These are phyloP conservation scores for Paspalum notatum DNA, from an alignment of 176 grass and related monocot species.

Conservation along the genomic window DNA sequence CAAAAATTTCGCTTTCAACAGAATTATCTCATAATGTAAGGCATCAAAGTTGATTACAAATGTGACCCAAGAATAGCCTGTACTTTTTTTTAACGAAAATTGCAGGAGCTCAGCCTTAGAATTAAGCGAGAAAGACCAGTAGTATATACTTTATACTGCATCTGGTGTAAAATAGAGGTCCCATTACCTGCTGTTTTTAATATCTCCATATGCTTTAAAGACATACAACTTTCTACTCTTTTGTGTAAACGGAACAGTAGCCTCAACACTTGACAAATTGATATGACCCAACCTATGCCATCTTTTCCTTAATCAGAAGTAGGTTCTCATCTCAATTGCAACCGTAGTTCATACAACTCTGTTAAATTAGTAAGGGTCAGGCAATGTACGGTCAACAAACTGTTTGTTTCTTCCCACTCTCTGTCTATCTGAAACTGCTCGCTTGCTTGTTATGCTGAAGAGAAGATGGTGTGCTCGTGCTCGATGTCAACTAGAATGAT, in stretches of 20 bases:
- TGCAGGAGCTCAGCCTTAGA: too few relatives aligned
- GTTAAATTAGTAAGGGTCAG: constrained; percentile 7
- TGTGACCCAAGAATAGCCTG: not conserved
- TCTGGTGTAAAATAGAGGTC: constrained; percentile 7
- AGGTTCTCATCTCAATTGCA: constrained; percentile 16
- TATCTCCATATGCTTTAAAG: not conserved
- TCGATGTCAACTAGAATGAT: too few relatives aligned
- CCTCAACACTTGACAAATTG: not conserved
- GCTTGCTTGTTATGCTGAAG: not conserved
- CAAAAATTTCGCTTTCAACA: not conserved
- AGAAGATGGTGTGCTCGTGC: not conserved
- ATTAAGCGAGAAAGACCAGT: too few relatives aligned
- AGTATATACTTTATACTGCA: not conserved
- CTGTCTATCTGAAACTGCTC: not conserved
- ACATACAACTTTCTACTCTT: constrained; percentile 1
- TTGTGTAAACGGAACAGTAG: constrained; percentile 2
- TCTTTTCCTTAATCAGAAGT: constrained; percentile 10
- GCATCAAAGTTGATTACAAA: constrained; percentile 16
- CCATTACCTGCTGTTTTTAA: not conserved
- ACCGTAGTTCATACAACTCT: not conserved
- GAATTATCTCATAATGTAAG: constrained; percentile 1
- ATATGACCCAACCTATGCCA: not conserved
- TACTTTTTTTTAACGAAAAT: too few relatives aligned
- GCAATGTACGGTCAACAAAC: not conserved
- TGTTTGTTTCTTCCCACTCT: not conserved